These are phyloP conservation scores for Magnolia sinica DNA, from an alignment of 164 flowering plant genomes.

Conservation along the genomic window DNA sequence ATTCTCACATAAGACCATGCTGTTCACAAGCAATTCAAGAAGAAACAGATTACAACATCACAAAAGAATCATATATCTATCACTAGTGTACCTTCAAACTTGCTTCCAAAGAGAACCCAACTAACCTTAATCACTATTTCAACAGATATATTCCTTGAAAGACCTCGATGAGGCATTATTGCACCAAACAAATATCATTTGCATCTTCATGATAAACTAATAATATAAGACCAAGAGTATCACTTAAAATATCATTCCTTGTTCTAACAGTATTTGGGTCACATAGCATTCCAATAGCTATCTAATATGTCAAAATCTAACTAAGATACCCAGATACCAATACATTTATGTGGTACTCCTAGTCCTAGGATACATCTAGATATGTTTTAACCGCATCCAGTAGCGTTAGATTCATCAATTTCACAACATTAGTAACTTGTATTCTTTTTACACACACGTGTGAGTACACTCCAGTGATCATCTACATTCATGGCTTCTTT, in stretches of 20 bases:
- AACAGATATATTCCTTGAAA: neutral
- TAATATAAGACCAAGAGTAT: too few relatives aligned
- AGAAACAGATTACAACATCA: neutral
- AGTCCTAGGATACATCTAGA: too few relatives aligned
- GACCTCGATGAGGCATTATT: slow-evolving; percentile 2
- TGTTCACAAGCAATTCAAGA: slow-evolving; percentile 23
- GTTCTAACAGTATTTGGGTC: neutral
- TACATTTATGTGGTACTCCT: too few relatives aligned
- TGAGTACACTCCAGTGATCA: too few relatives aligned
- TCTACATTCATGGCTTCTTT: too few relatives aligned
- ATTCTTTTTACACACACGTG: too few relatives aligned
- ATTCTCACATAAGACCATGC: slow-evolving; percentile 38
- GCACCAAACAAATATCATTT: neutral
- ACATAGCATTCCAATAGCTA: too few relatives aligned
- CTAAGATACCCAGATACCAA: too few relatives aligned
- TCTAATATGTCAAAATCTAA: too few relatives aligned
- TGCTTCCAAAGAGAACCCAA: neutral
- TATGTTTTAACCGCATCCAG: too few relatives aligned
- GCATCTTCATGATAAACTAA: neutral
- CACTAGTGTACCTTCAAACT: neutral
- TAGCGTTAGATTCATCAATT: too few relatives aligned
- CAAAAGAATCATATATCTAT: neutral
- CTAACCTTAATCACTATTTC: neutral
- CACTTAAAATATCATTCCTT: neutral
- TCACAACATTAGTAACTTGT: too few relatives aligned